Evolutionary conservation across 129 eudicot genomes (phyloP).

Genomic region (Ambrosia trifida): DNA sequence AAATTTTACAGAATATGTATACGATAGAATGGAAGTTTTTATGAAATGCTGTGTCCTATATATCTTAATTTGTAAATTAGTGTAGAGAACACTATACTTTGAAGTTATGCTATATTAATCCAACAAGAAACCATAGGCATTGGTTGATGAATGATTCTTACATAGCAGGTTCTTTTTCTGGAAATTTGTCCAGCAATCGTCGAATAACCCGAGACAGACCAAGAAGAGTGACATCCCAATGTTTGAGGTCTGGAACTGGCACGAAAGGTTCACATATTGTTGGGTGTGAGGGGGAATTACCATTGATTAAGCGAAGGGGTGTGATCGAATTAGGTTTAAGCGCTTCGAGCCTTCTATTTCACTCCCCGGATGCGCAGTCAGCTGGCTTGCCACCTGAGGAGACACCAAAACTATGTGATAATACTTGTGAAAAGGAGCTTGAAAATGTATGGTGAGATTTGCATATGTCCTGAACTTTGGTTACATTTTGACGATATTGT

Average conservation of each 20-base stretch:
- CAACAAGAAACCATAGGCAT: constrained; percentile 15
- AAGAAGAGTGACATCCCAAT: constrained; percentile 28
- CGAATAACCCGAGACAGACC: constrained; percentile 28
- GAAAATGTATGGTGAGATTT: constrained; percentile 99
- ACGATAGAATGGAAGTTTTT: neutral
- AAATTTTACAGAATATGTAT: too few species aligned
- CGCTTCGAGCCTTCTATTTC: constrained; percentile 45
- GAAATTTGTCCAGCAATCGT: constrained; percentile 21
- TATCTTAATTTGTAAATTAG: neutral
- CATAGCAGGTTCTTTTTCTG: constrained; percentile 43
- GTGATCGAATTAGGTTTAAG: constrained; percentile 55
- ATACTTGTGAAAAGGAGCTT: constrained; percentile 88
- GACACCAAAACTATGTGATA: constrained; percentile 81
- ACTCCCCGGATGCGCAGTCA: constrained; percentile 45
- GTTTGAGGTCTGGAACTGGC: constrained; percentile 22
- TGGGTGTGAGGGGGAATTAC: constrained; percentile 27
- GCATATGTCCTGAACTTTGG: constrained; percentile 45
- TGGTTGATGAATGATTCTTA: constrained; percentile 21
- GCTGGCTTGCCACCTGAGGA: constrained; percentile 94
- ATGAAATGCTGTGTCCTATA: constrained; percentile 1
- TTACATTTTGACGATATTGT: constrained; percentile 11
- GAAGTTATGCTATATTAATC: constrained; percentile 16
- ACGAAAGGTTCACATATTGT: constrained; percentile 30
- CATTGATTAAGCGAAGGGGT: constrained; percentile 57
- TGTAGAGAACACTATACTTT: neutral